A percentile compares a stretch with the other conserved stretches of the same genome.
Conservation (phyloP, 1,139 yeast genomes). For the Geotrichum cucujoidarum region DNA sequence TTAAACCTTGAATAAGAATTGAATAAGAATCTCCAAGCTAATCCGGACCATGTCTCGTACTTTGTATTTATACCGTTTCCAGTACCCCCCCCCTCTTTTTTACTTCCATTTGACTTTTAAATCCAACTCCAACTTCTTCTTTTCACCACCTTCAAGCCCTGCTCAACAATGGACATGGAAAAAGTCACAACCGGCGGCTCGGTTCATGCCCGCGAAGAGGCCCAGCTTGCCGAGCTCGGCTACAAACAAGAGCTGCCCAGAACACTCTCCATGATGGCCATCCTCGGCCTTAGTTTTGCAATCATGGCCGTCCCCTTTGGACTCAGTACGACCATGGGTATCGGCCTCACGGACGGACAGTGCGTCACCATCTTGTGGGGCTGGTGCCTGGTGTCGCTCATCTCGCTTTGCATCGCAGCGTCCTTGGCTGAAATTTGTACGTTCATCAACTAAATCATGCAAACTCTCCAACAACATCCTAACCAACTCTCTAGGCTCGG, state of each 20-base stretch:
- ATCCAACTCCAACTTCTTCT: not conserved
- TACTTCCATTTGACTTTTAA: not conserved
- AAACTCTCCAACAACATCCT: conserved; percentile 23
- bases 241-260: conserved; percentile 20
- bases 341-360: conserved; percentile 29
- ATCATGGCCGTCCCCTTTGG: conserved; percentile 20
- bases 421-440: conserved; percentile 30
- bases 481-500: conserved; percentile 23
- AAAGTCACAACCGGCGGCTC: not conserved
- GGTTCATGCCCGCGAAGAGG: conserved; percentile 8
- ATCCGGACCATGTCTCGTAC: too few species aligned
- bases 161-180: conserved; percentile 9
- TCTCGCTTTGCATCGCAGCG: conserved; percentile 27
- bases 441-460: conserved; percentile 19
- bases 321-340: conserved; percentile 22
- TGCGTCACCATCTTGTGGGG: conserved; percentile 29
- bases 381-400: conserved; percentile 23
- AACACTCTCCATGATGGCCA: conserved; percentile 20
- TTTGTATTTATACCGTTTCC: too few species aligned
- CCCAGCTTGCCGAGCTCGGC: conserved; percentile 19
- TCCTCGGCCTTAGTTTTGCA: conserved; percentile 20
- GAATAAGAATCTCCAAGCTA: too few species aligned
- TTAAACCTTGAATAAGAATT: too few species aligned
- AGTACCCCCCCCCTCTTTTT: not conserved
- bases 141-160: not conserved